These are phyloP conservation scores for Carpinus fangiana DNA, from an alignment of 306 rosid genomes.

Conservation along the genomic window DNA sequence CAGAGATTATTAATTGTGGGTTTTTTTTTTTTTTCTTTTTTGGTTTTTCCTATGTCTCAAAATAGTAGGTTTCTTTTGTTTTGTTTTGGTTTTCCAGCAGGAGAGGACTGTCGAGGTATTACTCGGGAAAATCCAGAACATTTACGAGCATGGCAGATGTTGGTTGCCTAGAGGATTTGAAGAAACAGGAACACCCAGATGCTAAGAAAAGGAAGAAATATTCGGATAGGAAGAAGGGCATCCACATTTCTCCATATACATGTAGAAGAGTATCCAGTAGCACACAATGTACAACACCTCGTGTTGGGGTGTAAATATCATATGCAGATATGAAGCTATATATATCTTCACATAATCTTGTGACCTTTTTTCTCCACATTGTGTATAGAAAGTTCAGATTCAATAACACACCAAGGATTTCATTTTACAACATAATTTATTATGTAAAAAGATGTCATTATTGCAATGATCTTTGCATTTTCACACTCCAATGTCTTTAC, in stretches of 20 bases:
- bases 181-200: slow-evolving; percentile 62
- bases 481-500: neutral
- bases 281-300: slow-evolving; percentile 50
- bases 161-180: slow-evolving; percentile 59
- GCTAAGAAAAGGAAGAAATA: slow-evolving; percentile 69
- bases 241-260: slow-evolving; percentile 35
- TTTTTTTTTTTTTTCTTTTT: neutral
- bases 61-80: neutral
- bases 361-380: neutral
- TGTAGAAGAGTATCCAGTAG: slow-evolving; percentile 57
- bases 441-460: neutral
- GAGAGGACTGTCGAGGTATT: slow-evolving; percentile 73
- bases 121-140: slow-evolving; percentile 84
- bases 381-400: neutral
- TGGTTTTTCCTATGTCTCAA: neutral
- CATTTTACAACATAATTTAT: neutral
- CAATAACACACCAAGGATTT: neutral
- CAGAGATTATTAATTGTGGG: no score
- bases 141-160: slow-evolving; percentile 77
- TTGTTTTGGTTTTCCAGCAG: slow-evolving; percentile 25
- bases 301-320: slow-evolving; percentile 39
- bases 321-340: neutral
- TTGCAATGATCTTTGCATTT: neutral
- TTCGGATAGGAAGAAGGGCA: slow-evolving; percentile 39
- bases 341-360: neutral